A percentile compares a stretch with the other conserved stretches of the same genome.
These are phyloP conservation scores for Alternaria sp. DNA, from an alignment of 2,329 filamentous ascomycete genomes.

Conservation along the genomic window DNA sequence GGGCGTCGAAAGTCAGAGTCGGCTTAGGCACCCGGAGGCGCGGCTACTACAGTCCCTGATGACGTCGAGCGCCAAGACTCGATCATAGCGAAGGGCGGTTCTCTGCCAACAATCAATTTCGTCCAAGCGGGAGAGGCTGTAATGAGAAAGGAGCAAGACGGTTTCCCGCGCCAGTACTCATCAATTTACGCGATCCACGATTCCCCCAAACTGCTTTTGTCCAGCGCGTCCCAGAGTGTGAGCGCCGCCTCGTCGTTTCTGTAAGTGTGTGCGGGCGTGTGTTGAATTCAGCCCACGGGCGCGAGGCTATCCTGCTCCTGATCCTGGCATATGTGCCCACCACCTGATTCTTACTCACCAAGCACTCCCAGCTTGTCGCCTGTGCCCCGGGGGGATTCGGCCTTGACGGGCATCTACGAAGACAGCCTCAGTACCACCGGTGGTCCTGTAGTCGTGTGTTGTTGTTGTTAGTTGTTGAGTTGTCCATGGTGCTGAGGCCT, in stretches of 20 bases:
- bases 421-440: conserved; percentile 4
- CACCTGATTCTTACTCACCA: conserved; percentile 11
- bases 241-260: conserved; percentile 1
- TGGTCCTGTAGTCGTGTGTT: neutral
- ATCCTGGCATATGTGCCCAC: conserved; percentile 11
- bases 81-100: conserved; percentile 2
- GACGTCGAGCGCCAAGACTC: conserved; percentile 17
- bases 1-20: neutral
- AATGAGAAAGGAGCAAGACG: conserved; percentile 13
- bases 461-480: neutral
- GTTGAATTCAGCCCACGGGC: neutral
- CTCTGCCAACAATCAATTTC: conserved; percentile 20
- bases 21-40: conserved; percentile 6
- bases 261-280: conserved; percentile 10
- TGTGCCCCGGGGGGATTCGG: conserved; percentile 9
- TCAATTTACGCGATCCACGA: conserved; percentile 5
- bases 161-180: conserved; percentile 7
- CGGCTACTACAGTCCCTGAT: conserved; percentile 17
- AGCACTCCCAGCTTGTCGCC: conserved; percentile 12
- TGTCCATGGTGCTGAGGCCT: conserved; percentile 9
- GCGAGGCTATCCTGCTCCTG: conserved; percentile 15
- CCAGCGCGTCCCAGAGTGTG: neutral
- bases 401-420: neutral
- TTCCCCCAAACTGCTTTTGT: conserved; percentile 8
- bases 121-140: conserved; percentile 9